Evolutionary conservation across 495 filamentous ascomycete genomes (phyloP), one percentile per base, ranked within the genome.

Genomic region (Platismatia glauca): DNA sequence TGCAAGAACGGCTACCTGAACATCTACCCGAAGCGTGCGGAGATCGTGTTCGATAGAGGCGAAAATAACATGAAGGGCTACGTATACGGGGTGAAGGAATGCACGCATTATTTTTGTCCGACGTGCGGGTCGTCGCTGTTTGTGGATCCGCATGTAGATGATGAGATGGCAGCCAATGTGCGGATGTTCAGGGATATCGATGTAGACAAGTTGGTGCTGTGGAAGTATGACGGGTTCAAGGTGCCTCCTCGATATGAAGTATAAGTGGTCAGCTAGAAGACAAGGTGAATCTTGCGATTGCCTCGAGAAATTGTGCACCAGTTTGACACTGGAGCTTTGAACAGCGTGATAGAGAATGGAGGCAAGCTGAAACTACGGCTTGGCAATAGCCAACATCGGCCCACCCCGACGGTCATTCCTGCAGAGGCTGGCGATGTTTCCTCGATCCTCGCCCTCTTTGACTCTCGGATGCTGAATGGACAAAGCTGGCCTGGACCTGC

Each of bases 1-100:
- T 63, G 59, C 41, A 75, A 73, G 18, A 75, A 77, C 64, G 74
- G 75, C 38, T 78, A 77, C 48, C 60, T 74, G 31, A 70, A 75
- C 22, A 71, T 75, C 46, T 75, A 74, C 52, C 74, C 75, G 1
- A 55, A 62, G 16, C 35, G 34, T 9, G 20, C 29, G 6, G 61
- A 55, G 11, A 35, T 69, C 13, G 68, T 77, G 34, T 65, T 77
- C 44, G 57, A 57, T 6, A 60, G 72, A 33, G 71, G 67, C 13
- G 50, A 69, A 27, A 61, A 71, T 18, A 18, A 58, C 22, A 38
- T 75, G 53, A 70, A 66, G 33, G 31, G 50, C 0, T 73, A 76
- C 64, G 43, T 27, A 16, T 72, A 71, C 43, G 72, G 63, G 1
- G 63, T 33, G n/a, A 55, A 60, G 57, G 48, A 48, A 1, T 55